Evolutionary conservation across 306 rosid species (phyloP).

Genomic region (Cucurbita pepo): DNA sequence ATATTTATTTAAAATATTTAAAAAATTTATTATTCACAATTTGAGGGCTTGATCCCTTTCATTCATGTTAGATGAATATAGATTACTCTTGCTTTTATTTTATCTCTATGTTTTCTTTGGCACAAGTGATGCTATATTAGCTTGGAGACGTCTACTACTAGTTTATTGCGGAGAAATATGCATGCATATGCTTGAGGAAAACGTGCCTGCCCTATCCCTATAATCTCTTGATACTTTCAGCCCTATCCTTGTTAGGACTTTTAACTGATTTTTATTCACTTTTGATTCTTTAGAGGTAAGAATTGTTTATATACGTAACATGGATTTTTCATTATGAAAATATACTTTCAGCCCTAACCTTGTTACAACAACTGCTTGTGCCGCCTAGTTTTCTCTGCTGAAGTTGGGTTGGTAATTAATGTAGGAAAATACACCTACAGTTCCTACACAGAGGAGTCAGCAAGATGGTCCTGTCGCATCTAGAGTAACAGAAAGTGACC

Average conservation of each 20-base stretch:
- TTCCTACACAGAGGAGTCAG: slow-evolving; percentile 24
- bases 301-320: neutral
- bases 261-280: neutral
- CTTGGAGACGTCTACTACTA: neutral
- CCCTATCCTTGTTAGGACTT: neutral
- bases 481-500: slow-evolving; percentile 37
- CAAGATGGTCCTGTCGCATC: slow-evolving; percentile 40
- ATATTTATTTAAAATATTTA: neutral
- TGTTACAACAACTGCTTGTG: neutral
- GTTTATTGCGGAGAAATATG: neutral
- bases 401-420: neutral
- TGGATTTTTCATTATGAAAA: neutral
- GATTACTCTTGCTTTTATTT: neutral
- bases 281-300: neutral
- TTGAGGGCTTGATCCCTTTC: neutral
- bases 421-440: slow-evolving; percentile 69
- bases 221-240: neutral
- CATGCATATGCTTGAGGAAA: neutral
- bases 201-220: neutral
- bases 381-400: neutral
- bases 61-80: neutral
- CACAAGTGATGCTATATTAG: neutral
- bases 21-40: neutral
- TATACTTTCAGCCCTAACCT: too few species aligned
- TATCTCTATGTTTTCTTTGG: neutral